Conservation (phyloP, 352 stramenopile genomes). For the Globisporangium okanoganense region DNA sequence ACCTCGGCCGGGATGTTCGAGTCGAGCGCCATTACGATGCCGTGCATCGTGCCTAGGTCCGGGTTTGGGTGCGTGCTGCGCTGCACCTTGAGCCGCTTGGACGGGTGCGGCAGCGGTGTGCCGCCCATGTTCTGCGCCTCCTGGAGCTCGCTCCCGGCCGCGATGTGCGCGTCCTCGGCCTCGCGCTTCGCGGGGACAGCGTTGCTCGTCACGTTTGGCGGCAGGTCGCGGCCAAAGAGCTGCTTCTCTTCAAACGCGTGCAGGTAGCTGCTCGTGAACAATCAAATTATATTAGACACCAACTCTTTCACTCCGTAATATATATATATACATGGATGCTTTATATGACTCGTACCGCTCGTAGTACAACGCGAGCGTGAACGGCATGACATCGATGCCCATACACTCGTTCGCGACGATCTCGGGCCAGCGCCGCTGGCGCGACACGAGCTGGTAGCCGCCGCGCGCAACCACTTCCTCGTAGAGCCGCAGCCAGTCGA, state of each 20-base stretch:
- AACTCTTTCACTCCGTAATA: neutral
- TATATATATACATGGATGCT: neutral
- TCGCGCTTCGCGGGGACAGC: conserved; percentile 20
- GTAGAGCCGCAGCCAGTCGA: conserved; percentile 80
- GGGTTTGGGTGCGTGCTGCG: conserved; percentile 27
- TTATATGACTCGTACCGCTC: conserved; percentile 24
- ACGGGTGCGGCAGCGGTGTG: conserved; percentile 53
- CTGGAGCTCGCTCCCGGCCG: conserved; percentile 58
- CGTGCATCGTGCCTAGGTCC: conserved; percentile 61
- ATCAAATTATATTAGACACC: neutral
- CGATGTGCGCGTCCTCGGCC: conserved; percentile 32
- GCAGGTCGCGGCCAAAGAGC: conserved; percentile 60
- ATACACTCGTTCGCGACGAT: conserved; percentile 44
- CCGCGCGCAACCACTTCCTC: conserved; percentile 72
- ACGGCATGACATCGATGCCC: conserved; percentile 60
- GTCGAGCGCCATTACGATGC: conserved; percentile 68
- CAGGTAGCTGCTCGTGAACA: conserved; percentile 23
- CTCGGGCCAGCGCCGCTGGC: conserved; percentile 50
- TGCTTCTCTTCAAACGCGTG: conserved; percentile 76
- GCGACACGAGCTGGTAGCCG: conserved; percentile 47
- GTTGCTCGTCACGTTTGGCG: conserved; percentile 4
- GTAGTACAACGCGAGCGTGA: conserved; percentile 57
- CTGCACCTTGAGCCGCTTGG: conserved; percentile 68
- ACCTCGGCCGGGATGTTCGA: conserved; percentile 54
- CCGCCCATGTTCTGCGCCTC: conserved; percentile 58